Percentiles rank a stretch among this genome's conserved stretches.
phyloP scores from a whole-genome alignment of 768 basidiomycete species.

The Fistulinella prunicolor region DNA sequence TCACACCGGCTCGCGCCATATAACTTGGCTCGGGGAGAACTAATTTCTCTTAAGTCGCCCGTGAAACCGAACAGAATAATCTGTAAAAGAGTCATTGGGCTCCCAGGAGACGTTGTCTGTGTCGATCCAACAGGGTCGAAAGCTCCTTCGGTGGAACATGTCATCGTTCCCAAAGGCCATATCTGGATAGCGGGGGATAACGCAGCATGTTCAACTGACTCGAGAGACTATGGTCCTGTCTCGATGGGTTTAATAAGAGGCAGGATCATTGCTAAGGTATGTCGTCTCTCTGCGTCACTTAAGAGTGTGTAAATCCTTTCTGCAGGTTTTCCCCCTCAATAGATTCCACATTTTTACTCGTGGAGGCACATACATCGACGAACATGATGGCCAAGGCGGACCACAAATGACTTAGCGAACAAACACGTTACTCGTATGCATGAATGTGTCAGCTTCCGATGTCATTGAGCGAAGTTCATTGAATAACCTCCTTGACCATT shows the following conservation, averaged over 20 bases:
- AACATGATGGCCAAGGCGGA: conserved; percentile 1
- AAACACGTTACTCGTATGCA: neutral
- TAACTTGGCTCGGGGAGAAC: conserved; percentile 66
- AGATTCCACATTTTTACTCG: conserved; percentile 28
- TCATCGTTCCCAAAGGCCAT: conserved; percentile 80
- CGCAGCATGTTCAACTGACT: conserved; percentile 76
- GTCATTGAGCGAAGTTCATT: conserved; percentile 73
- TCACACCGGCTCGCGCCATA: conserved; percentile 50
- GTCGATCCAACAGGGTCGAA: conserved; percentile 77
- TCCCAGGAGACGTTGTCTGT: conserved; percentile 86
- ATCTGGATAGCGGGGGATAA: conserved; percentile 95
- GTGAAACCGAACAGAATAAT: conserved; percentile 61
- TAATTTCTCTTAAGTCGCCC: conserved; percentile 72
- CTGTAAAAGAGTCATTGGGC: conserved; percentile 87
- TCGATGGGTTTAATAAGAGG: conserved; percentile 76
- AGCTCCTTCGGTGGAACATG: conserved; percentile 67
- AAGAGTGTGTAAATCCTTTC: conserved; percentile 2
- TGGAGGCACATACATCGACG: conserved; percentile 21
- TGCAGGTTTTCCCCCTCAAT: conserved; percentile 30
- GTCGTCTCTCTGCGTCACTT: conserved; percentile 12
- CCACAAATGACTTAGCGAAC: neutral
- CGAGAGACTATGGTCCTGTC: conserved; percentile 90
- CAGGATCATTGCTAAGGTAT: conserved; percentile 62
- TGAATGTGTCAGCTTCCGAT: neutral
- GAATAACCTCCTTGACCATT: conserved; percentile 96